phyloP scores from a whole-genome alignment of 75 land plant genomes.

The Picea glauca region DNA sequence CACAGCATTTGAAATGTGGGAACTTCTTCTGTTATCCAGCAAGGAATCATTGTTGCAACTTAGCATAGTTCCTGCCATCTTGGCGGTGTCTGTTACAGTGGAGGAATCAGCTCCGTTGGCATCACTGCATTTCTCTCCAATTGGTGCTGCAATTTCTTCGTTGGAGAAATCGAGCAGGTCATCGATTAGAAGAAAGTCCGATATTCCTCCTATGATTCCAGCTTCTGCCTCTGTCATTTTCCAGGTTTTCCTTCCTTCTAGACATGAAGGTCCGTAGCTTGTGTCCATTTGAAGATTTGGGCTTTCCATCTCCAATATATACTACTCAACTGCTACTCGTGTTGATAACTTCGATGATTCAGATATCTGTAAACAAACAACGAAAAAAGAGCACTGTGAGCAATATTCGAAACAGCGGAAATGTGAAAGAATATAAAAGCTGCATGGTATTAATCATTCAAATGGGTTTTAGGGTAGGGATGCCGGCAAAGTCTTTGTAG shows the following conservation, averaged over 20 bases:
- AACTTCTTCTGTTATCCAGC: neutral
- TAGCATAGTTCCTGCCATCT: neutral
- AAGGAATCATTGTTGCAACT: neutral
- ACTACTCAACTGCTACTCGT: too few species aligned
- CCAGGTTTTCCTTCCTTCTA: neutral
- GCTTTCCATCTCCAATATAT: too few species aligned
- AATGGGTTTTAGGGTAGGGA: too few species aligned
- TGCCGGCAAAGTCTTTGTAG: too few species aligned
- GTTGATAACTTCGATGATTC: too few species aligned
- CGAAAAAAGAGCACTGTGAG: too few species aligned
- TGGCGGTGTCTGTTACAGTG: neutral
- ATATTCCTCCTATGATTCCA: neutral
- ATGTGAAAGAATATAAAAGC: too few species aligned
- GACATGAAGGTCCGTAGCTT: neutral
- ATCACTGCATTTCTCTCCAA: slow-evolving; percentile 12
- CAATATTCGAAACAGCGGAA: too few species aligned
- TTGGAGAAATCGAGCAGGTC: slow-evolving; percentile 61
- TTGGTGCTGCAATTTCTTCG: slow-evolving; percentile 32
- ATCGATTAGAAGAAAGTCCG: slow-evolving; percentile 24
- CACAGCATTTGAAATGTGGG: neutral
- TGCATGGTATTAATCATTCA: too few species aligned
- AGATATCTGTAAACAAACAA: too few species aligned
- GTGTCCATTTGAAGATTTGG: neutral
- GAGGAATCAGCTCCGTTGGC: neutral
- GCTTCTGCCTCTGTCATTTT: neutral